Conservation (phyloP, 768 basidiomycete genomes). For the Calvatia gigantea region DNA sequence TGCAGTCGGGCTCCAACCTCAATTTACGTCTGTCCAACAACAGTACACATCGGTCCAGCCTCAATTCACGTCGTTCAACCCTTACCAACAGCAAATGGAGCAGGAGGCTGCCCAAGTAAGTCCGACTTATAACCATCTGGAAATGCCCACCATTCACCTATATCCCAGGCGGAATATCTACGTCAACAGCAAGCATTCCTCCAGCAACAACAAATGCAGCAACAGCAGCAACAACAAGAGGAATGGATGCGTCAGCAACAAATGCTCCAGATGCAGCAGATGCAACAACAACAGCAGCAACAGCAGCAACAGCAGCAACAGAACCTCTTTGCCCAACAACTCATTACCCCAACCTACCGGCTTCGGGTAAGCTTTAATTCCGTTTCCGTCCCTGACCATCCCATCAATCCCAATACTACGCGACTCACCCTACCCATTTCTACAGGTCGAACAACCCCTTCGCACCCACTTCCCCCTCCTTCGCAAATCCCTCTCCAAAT, state of each 20-base stretch:
- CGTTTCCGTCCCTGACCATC: not conserved
- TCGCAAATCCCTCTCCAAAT: conserved; percentile 19
- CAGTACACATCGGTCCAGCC: conserved; percentile 76
- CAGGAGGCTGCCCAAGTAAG: conserved; percentile 76
- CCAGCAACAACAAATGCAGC: conserved; percentile 50
- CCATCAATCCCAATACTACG: not conserved
- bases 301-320: conserved; percentile 50
- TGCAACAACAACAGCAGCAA: conserved; percentile 52
- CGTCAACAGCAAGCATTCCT: conserved; percentile 71
- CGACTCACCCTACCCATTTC: not conserved
- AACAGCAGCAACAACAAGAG: conserved; percentile 60
- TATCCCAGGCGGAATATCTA: conserved; percentile 61
- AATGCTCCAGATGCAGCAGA: conserved; percentile 45
- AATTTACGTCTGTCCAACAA: conserved; percentile 58
- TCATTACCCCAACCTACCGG: conserved; percentile 64
- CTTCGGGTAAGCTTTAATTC: conserved; percentile 61
- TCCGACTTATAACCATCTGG: not conserved
- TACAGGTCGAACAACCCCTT: conserved; percentile 94
- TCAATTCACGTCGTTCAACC: conserved; percentile 92
- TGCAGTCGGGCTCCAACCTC: conserved; percentile 52
- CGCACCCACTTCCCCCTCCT: conserved; percentile 45
- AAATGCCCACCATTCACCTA: not conserved
- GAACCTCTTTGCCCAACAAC: conserved; percentile 45
- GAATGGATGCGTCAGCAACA: conserved; percentile 42
- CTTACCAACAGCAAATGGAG: conserved; percentile 88